phyloP scores from a whole-genome alignment of 345 rosid genomes.

The Euphorbia peplus region DNA sequence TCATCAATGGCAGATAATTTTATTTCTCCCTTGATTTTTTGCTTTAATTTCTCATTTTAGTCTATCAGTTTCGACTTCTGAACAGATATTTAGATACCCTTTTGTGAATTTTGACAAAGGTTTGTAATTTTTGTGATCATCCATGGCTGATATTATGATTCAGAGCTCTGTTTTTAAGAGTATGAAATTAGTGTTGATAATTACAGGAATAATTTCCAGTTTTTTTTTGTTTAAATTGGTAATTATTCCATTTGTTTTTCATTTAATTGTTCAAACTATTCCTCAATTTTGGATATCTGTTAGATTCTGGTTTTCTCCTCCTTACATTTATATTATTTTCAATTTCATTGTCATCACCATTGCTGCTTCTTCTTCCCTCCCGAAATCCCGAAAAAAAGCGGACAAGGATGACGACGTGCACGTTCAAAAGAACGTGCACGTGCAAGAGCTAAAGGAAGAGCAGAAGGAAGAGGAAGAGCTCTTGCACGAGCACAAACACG shows the following conservation, averaged over 20 bases:
- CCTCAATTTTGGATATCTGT: conserved; percentile 34
- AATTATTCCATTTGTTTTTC: conserved; percentile 29
- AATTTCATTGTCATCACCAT: conserved; percentile 48
- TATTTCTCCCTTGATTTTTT: background rate
- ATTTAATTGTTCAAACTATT: conserved; percentile 21
- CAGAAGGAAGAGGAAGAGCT: background rate
- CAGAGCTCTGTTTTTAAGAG: conserved; percentile 1
- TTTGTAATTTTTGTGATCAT: background rate
- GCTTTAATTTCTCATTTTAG: background rate
- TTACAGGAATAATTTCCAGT: conserved; percentile 33
- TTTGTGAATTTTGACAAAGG: background rate
- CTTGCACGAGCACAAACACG: background rate
- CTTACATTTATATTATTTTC: conserved; percentile 45
- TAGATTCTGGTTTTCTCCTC: conserved; percentile 39
- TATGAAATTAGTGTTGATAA: conserved; percentile 25
- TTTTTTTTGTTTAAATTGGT: conserved; percentile 35
- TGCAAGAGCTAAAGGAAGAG: background rate
- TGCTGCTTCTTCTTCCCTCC: conserved; percentile 32
- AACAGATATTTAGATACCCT: background rate
- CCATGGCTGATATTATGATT: conserved; percentile 29
- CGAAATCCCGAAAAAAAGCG: background rate
- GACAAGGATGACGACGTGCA: too few species aligned
- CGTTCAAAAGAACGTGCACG: conserved; percentile 5
- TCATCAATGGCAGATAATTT: background rate
- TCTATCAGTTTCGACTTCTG: background rate